Evolutionary conservation across 2,329 filamentous ascomycete species (phyloP), one percentile per base, ranked within the genome.

Genomic region (Aspergillus ochraceus): DNA sequence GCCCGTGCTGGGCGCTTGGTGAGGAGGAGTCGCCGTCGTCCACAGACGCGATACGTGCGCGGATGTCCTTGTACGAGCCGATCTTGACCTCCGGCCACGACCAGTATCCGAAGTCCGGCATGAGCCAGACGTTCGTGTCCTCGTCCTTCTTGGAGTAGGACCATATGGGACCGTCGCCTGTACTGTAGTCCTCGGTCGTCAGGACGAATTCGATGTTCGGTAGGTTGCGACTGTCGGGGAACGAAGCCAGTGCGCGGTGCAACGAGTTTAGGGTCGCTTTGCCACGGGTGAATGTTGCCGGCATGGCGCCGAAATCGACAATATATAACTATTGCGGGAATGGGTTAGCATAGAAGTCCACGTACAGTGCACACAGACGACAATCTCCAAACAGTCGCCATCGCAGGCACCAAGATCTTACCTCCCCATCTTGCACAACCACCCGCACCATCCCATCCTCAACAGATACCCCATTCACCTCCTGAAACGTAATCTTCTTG

Each of bases 61-160:
- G 72, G 30, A 80, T 73, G 58, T 80, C 77, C n/a, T 73, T 70
- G 66, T 81, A 80, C 5, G 77, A 69, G 2, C 79, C 77, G 22
- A 79, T 76, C 59, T 76, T 74, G 19, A 79, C 77, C 59, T 82
- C 80, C 2, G 81, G 81, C 81, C 80, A 83, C 9, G 78, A 74
- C 79, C 80, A 84, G 71, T 81, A 83, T 36, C 80, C 81, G 63
- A 84, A 84, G 64, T 84, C 82, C 0, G 82, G 81, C 70, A 84
- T 83, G 20, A 84, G 70, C 82, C 82, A 84, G 49, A 75, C 70
- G 14, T 74, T 68, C 8, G 68, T 68, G 36, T 80, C 74, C n/a
- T 75, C 71, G 9, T 74, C 68, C 39, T 64, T 71, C 52, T 72
- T 76, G 3, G 79, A 75, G 62, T 79, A 82, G 6, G 76, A 74